A percentile compares a stretch with the other conserved stretches of the same genome.
Evolutionary conservation across 495 filamentous ascomycete species (phyloP).

Genomic region (Achaetomiella virescens): DNA sequence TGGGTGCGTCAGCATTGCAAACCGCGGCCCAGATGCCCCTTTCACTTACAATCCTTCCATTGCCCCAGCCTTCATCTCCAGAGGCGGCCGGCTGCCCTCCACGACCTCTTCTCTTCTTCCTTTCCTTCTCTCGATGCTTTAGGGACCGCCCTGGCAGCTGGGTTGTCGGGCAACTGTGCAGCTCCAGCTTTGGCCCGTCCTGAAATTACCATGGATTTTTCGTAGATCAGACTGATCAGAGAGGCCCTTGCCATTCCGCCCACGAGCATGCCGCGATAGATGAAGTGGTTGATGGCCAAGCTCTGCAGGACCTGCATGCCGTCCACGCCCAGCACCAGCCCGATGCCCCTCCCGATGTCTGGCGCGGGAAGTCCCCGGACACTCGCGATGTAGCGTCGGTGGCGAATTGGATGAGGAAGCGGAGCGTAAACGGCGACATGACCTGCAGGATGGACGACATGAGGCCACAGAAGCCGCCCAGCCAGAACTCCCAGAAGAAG

Average conservation of each 20-base stretch:
- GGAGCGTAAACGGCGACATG: conserved; percentile 64
- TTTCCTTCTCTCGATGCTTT: conserved; percentile 25
- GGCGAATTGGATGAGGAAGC: conserved; percentile 76
- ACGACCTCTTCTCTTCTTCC: conserved; percentile 31
- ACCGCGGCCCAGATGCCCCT: not conserved
- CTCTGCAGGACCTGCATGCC: conserved; percentile 69
- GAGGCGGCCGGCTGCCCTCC: conserved; percentile 39
- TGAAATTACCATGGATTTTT: conserved; percentile 77
- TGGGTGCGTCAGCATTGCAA: conserved; percentile 12
- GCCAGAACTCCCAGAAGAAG: conserved; percentile 76
- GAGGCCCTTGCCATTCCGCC: conserved; percentile 71
- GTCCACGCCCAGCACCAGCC: conserved; percentile 68
- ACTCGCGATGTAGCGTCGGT: conserved; percentile 63
- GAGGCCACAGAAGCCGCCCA: conserved; percentile 75
- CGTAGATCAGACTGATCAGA: conserved; percentile 68
- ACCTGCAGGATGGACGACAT: conserved; percentile 62
- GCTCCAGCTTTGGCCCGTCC: conserved; percentile 68
- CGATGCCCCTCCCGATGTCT: conserved; percentile 59
- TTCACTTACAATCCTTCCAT: conserved; percentile 60
- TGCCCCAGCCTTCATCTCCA: conserved; percentile 78
- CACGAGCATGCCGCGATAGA: conserved; percentile 74
- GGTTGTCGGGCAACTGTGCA: conserved; percentile 31
- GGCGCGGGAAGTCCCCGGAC: conserved; percentile 48
- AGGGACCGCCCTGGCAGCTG: conserved; percentile 34
- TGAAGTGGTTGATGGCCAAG: conserved; percentile 70